A percentile compares a stretch with the other conserved stretches of the same genome.
Evolutionary conservation across 148 eudicot species (phyloP).

Genomic region (Drosera capensis): DNA sequence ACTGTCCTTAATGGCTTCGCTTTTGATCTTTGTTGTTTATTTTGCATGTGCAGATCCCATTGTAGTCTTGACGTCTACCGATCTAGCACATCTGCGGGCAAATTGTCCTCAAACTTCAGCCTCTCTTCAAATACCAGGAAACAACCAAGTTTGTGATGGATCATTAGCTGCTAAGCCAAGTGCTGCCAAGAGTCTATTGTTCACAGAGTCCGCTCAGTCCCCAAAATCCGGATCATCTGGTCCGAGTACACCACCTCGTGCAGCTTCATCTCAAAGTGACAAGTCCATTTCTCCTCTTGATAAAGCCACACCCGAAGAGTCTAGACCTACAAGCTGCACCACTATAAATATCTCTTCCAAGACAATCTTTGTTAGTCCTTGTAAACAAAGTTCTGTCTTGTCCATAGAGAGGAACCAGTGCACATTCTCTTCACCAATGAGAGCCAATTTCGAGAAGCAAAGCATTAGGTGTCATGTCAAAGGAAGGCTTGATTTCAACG

Average conservation of each 20-base stretch:
- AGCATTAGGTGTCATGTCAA: slow-evolving; percentile 57
- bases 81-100: slow-evolving; percentile 9
- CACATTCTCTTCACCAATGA: slow-evolving; percentile 49
- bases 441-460: slow-evolving; percentile 29
- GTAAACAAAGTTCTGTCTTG: slow-evolving; percentile 23
- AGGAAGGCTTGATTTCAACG: slow-evolving; percentile 78
- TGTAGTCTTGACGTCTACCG: slow-evolving; percentile 14
- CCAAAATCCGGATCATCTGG: slow-evolving; percentile 36
- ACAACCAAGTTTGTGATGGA: slow-evolving; percentile 8
- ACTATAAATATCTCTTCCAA: slow-evolving; percentile 68
- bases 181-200: slow-evolving; percentile 58
- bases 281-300: slow-evolving; percentile 47
- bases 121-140: slow-evolving; percentile 13
- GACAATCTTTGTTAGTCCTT: slow-evolving; percentile 62
- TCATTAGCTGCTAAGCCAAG: slow-evolving; percentile 37
- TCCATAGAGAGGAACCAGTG: slow-evolving; percentile 55
- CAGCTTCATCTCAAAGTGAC: slow-evolving; percentile 49
- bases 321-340: slow-evolving; percentile 51
- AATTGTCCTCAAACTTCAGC: slow-evolving; percentile 16
- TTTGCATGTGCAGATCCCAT: slow-evolving; percentile 11
- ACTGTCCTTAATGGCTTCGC: neutral
- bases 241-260: slow-evolving; percentile 54
- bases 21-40: neutral
- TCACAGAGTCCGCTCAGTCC: slow-evolving; percentile 31
- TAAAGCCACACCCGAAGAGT: slow-evolving; percentile 24